Evolutionary conservation across 495 filamentous ascomycete genomes (phyloP).

Genomic region (Daldinia vernicosa): DNA sequence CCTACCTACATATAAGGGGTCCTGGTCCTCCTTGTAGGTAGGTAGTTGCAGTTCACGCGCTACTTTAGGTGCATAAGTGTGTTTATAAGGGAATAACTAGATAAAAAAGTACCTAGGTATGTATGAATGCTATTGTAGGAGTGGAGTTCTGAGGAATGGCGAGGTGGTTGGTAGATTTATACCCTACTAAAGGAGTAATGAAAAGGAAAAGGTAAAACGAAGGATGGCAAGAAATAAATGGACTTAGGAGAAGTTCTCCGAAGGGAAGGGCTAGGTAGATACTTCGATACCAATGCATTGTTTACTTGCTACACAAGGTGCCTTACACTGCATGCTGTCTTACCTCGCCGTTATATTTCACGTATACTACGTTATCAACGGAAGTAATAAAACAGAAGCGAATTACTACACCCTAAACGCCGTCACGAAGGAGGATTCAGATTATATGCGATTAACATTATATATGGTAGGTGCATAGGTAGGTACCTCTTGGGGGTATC

Average conservation of each 20-base stretch:
- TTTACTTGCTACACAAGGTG: background rate
- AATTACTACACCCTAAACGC: background rate
- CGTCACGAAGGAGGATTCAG: background rate
- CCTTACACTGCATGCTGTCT: too few species aligned
- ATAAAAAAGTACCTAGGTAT: background rate
- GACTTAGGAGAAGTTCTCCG: background rate
- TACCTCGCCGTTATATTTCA: background rate
- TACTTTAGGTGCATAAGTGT: background rate
- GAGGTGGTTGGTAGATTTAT: background rate
- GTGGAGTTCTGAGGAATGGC: background rate
- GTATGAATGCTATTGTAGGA: background rate
- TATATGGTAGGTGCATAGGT: slow-evolving; percentile 4
- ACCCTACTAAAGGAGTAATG: background rate
- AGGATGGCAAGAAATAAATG: background rate
- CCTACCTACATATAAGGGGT: too few species aligned
- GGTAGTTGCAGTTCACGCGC: background rate
- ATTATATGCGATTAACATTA: slow-evolving; percentile 25
- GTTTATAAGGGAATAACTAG: background rate
- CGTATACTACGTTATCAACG: background rate
- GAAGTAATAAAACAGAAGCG: too few species aligned
- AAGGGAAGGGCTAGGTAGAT: background rate
- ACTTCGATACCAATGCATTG: background rate
- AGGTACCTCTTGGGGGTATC: slow-evolving; percentile 28
- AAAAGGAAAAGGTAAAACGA: background rate
- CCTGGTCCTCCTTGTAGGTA: background rate